Evolutionary conservation across 805 yeast species (phyloP).

Genomic region (Blastobotrys terrestris): DNA sequence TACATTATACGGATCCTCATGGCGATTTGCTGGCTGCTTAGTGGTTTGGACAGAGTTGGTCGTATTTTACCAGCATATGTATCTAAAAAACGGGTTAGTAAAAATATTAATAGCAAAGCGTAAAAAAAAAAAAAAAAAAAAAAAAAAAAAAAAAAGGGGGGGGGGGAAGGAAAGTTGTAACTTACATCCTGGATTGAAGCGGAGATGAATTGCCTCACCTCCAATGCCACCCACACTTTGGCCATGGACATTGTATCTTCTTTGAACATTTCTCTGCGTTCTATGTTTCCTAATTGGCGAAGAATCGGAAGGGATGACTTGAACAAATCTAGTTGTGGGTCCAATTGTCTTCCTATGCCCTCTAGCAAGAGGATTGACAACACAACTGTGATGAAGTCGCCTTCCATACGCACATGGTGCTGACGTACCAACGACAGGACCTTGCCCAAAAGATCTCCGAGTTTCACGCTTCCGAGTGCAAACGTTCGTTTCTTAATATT

Average conservation of each 20-base stretch:
- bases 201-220: conserved; percentile 76
- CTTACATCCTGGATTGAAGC: conserved; percentile 63
- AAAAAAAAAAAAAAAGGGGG: too few species aligned
- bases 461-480: conserved; percentile 83
- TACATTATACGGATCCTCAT: neutral
- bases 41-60: conserved; percentile 60
- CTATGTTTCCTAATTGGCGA: conserved; percentile 60
- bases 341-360: conserved; percentile 92
- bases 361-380: conserved; percentile 86
- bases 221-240: conserved; percentile 86
- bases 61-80: conserved; percentile 52
- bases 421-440: conserved; percentile 85
- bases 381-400: conserved; percentile 92
- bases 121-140: too few species aligned
- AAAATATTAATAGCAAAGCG: neutral
- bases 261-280: conserved; percentile 34
- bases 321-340: conserved; percentile 88
- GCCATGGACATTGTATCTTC: conserved; percentile 66
- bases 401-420: conserved; percentile 97
- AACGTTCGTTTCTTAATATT: conserved; percentile 82
- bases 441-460: conserved; percentile 83
- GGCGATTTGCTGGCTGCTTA: conserved; percentile 20
- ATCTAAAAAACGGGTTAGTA: conserved; percentile 19
- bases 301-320: conserved; percentile 87
- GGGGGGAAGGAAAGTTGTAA: too few species aligned